Evolutionary conservation across 495 filamentous ascomycete genomes (phyloP).

Genomic region (Xanthoparmelia taractica): DNA sequence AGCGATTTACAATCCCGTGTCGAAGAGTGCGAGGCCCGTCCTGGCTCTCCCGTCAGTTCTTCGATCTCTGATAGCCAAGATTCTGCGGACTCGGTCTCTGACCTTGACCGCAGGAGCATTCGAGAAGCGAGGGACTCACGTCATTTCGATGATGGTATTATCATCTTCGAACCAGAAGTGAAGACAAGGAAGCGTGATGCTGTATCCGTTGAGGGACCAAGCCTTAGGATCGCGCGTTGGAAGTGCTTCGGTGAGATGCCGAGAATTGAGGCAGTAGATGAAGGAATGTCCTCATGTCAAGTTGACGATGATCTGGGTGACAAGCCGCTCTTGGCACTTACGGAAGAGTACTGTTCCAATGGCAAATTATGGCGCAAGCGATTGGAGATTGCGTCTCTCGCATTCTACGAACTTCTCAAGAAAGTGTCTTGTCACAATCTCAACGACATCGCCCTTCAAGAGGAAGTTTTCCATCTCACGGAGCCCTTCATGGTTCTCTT

Average conservation of each 20-base stretch:
- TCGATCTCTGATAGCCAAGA: not conserved
- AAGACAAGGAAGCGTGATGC: not conserved
- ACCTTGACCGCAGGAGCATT: not conserved
- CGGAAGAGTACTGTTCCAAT: constrained; percentile 15
- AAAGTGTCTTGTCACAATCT: constrained; percentile 1
- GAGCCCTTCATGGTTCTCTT: constrained; percentile 24
- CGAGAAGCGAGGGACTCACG: not conserved
- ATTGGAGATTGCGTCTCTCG: constrained; percentile 18
- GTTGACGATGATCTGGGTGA: not conserved
- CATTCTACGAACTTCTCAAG: constrained; percentile 12
- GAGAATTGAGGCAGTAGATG: not conserved
- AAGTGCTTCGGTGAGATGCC: not conserved
- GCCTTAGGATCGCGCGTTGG: not conserved
- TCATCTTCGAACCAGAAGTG: not conserved
- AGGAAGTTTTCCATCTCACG: constrained; percentile 12
- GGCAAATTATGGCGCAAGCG: constrained; percentile 16
- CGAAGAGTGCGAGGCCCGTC: not conserved
- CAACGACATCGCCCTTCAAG: constrained; percentile 8
- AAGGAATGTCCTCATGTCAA: not conserved
- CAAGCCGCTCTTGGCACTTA: constrained; percentile 13
- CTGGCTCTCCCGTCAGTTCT: constrained; percentile 5
- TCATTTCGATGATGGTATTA: not conserved
- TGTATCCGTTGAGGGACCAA: not conserved
- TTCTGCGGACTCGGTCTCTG: not conserved
- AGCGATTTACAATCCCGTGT: constrained; percentile 3